A percentile compares a stretch with the other conserved stretches of the same genome.
Conservation (phyloP, 1,139 yeast genomes). For the Williopsis jadinii region DNA sequence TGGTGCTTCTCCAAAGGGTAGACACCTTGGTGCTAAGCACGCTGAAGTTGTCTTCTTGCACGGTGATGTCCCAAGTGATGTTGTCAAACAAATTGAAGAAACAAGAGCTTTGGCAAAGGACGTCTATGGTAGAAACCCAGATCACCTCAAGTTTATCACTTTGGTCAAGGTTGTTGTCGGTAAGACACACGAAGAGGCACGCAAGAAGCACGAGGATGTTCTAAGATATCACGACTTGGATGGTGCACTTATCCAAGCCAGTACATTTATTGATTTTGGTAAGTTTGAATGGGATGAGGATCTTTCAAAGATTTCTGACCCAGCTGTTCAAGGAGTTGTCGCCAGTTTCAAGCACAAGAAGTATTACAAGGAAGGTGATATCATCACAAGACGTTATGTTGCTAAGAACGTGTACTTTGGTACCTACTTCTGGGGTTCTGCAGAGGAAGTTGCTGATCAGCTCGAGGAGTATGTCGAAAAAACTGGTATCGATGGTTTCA, state of each 20-base stretch:
- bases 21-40: constrained; percentile 37
- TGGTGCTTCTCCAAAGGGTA: constrained; percentile 39
- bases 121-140: constrained; percentile 30
- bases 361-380: constrained; percentile 3
- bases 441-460: constrained; percentile 4
- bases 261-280: constrained; percentile 28
- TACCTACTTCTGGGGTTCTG: constrained; percentile 8
- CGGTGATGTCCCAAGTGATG: constrained; percentile 17
- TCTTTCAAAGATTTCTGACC: constrained; percentile 16
- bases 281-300: constrained; percentile 26
- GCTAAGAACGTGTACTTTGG: constrained; percentile 3
- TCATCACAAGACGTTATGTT: constrained; percentile 9
- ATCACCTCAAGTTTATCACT: constrained; percentile 29
- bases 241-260: constrained; percentile 34
- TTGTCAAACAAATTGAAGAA: constrained; percentile 21
- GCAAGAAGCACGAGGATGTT: constrained; percentile 25
- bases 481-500: constrained; percentile 4
- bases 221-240: constrained; percentile 31
- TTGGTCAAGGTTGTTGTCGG: constrained; percentile 29
- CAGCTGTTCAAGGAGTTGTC: constrained; percentile 4
- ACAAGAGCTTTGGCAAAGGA: constrained; percentile 27
- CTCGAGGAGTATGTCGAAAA: constrained; percentile 3
- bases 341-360: neutral
- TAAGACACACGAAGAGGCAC: constrained; percentile 30
- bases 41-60: constrained; percentile 35